Base-by-base conservation (phyloP, 352 stramenopile genomes). In the Globisporangium irregulare region DNA sequence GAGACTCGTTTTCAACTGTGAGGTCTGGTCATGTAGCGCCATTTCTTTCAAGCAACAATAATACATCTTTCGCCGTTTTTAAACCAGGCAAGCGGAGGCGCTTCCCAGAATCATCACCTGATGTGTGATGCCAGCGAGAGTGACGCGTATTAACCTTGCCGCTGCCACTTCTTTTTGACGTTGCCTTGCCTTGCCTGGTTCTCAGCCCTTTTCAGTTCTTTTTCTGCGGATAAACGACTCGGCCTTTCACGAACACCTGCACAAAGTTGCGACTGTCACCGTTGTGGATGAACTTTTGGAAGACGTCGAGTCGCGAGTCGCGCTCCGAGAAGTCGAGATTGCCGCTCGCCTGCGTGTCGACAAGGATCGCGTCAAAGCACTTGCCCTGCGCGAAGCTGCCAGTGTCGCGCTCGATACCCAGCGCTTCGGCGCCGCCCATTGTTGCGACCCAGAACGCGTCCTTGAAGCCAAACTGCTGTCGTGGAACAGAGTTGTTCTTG, bases 401-500 rank as follows among this genome's bases (percentile, higher is more conserved):
- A 0, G 89, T 84, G 6, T 91, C 75, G 1, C 89, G 62, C 4
- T 86, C 82, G 7, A 97, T 68, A 1, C 78, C 80, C 2, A 97
- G 73, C 9, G 82, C 88, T 8, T 85, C 70, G 0, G 92, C 92
- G 4, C 91, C 90, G 18, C 92, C 92, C 72, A 96, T 80, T 0
- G 92, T 97, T 48, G 91, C 90, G 25, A 97, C 59, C 76, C 86
- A 94, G 60, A 97, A 96, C 4, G 87, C 90, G 59, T 97, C 81
- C 36, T 94, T 89, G 69, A 79, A 94, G 75, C 92, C 82, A 61
- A 91, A 76, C 34, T 48, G 34, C 62, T 61, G 50, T 50, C 41
- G 41, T 4, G 41, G 41, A 50, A 9, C 41, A 50, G 41, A 22
- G 41, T 18, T 46, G 4, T 20, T 48, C 24, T 48, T 22, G 9